phyloP scores from a whole-genome alignment of 192 early-diverging fungal genomes.

The Linnemannia schmuckeri region DNA sequence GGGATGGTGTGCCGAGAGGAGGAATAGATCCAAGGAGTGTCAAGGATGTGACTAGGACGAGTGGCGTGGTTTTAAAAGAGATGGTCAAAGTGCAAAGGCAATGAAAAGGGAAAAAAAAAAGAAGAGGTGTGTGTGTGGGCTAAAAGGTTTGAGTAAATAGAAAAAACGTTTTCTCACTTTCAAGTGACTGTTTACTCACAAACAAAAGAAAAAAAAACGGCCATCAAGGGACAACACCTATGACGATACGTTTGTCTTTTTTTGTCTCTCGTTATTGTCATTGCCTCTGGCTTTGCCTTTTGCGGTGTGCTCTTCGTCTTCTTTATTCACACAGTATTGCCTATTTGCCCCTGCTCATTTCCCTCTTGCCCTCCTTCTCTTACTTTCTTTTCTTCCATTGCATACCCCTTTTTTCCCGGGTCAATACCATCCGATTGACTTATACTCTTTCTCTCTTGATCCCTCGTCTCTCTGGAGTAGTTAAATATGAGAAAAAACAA shows the following conservation, averaged over 20 bases:
- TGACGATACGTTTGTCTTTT: not conserved
- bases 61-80: slow-evolving; percentile 14
- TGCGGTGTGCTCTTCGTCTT: not conserved
- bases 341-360: not conserved
- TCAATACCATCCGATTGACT: slow-evolving; percentile 1
- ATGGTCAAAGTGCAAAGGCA: slow-evolving; percentile 7
- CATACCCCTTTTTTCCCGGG: not conserved
- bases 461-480: not conserved
- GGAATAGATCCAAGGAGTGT: not conserved
- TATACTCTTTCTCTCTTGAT: not conserved
- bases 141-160: not conserved
- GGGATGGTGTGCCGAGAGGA: not conserved
- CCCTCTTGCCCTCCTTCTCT: not conserved
- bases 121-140: not conserved
- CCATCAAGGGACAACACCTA: not conserved
- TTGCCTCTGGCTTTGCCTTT: not conserved
- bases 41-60: not conserved
- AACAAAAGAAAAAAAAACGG: slow-evolving; percentile 11
- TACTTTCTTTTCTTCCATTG: not conserved
- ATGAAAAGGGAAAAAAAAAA: slow-evolving; percentile 2
- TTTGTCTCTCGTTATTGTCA: not conserved
- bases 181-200: slow-evolving; percentile 16
- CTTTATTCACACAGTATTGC: not conserved
- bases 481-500: not conserved
- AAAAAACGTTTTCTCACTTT: not conserved